Percentiles rank a stretch among this genome's conserved stretches.
Conservation (phyloP, 257 asterid genomes). For the Ilex asprella region DNA sequence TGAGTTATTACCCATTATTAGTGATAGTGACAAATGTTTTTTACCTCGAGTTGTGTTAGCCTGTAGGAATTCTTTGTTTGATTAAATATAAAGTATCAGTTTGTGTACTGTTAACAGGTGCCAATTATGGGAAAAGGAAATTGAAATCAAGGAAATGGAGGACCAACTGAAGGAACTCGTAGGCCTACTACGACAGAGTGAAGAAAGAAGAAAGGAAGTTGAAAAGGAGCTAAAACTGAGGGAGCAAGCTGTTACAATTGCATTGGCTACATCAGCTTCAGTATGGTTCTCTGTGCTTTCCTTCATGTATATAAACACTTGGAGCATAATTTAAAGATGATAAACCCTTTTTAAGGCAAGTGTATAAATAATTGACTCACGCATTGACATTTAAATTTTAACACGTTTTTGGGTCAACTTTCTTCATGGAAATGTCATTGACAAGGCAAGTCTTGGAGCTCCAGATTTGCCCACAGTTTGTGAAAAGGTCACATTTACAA, state of each 20-base stretch:
- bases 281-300: conserved; percentile 34
- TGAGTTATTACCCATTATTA: background rate
- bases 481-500: too few species aligned
- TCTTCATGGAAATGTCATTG: too few species aligned
- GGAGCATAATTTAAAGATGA: too few species aligned
- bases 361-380: too few species aligned
- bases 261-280: conserved; percentile 67
- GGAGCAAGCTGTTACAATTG: conserved; percentile 54
- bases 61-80: conserved; percentile 1
- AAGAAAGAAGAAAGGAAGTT: conserved; percentile 70
- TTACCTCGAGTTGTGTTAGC: conserved; percentile 1
- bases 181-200: conserved; percentile 74
- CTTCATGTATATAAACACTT: background rate
- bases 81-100: background rate
- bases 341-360: too few species aligned
- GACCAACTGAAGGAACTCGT: conserved; percentile 93
- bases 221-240: conserved; percentile 75
- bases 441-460: too few species aligned
- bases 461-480: too few species aligned
- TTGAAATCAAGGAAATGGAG: conserved; percentile 86
- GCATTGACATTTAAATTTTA: too few species aligned
- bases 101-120: conserved; percentile 44
- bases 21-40: background rate
- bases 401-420: too few species aligned
- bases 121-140: conserved; percentile 80